Percentiles rank a stretch among this genome's conserved stretches.
Evolutionary conservation across 1,139 yeast genomes (phyloP).

Genomic region (Barnettozyma hawaiiensis): DNA sequence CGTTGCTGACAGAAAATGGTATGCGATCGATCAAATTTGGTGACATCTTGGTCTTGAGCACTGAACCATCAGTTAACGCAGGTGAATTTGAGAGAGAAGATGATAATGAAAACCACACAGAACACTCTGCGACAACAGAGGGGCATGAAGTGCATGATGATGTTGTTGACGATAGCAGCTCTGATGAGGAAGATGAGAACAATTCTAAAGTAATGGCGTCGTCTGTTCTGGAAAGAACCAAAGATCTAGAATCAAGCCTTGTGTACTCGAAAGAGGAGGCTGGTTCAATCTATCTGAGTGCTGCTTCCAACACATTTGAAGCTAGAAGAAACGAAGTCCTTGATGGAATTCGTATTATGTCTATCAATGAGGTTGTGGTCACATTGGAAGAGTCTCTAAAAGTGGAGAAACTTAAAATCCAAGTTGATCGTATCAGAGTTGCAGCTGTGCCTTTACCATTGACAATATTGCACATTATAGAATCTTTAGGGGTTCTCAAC

Average conservation of each 20-base stretch:
- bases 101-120: slow-evolving; percentile 13
- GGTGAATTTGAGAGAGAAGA: slow-evolving; percentile 25
- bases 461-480: slow-evolving; percentile 25
- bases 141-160: slow-evolving; percentile 16
- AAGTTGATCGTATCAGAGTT: slow-evolving; percentile 40
- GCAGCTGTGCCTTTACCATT: slow-evolving; percentile 37
- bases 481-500: slow-evolving; percentile 22
- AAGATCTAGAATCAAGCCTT: slow-evolving; percentile 53
- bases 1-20: slow-evolving; percentile 43
- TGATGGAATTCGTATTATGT: slow-evolving; percentile 18
- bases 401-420: slow-evolving; percentile 42
- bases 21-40: slow-evolving; percentile 36
- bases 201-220: slow-evolving; percentile 32
- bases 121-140: slow-evolving; percentile 12
- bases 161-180: slow-evolving; percentile 11
- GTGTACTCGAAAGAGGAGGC: slow-evolving; percentile 66
- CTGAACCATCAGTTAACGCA: slow-evolving; percentile 35
- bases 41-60: slow-evolving; percentile 36
- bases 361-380: slow-evolving; percentile 35
- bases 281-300: slow-evolving; percentile 79
- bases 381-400: slow-evolving; percentile 48
- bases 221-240: slow-evolving; percentile 33
- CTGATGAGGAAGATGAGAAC: slow-evolving; percentile 27
- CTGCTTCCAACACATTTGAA: slow-evolving; percentile 41
- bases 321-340: slow-evolving; percentile 19